These are phyloP conservation scores for Candida boidinii DNA, from an alignment of 805 yeast species.

Conservation along the genomic window DNA sequence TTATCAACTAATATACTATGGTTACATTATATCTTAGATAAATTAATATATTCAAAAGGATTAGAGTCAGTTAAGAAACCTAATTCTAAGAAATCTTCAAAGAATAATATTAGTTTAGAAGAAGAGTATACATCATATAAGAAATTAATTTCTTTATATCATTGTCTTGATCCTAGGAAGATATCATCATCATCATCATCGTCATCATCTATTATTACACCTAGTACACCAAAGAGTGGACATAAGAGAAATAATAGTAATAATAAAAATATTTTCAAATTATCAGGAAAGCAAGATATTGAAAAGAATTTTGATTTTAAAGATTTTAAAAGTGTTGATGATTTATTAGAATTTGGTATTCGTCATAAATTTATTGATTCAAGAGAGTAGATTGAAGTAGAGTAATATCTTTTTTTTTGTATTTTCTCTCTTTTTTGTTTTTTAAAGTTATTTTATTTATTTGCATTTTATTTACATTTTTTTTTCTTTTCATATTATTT, in stretches of 20 bases:
- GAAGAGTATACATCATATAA: constrained; percentile 17
- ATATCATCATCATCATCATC: too few relatives aligned
- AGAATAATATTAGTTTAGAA: constrained; percentile 11
- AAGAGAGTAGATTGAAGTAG: too few relatives aligned
- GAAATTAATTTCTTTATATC: constrained; percentile 20
- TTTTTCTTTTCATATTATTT: not conserved
- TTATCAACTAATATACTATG: constrained; percentile 52
- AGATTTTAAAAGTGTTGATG: not conserved
- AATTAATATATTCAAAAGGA: constrained; percentile 33
- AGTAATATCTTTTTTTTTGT: too few relatives aligned
- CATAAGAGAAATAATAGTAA: too few relatives aligned
- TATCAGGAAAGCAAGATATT: too few relatives aligned
- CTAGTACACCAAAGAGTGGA: constrained; percentile 9
- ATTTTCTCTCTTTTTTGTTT: too few relatives aligned
- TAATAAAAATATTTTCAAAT: too few relatives aligned
- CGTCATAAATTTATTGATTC: too few relatives aligned
- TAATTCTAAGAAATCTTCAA: constrained; percentile 15
- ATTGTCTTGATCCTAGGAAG: constrained; percentile 28
- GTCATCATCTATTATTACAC: too few relatives aligned
- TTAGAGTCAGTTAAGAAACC: constrained; percentile 19
- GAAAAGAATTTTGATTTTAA: too few relatives aligned
- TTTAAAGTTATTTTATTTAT: too few relatives aligned
- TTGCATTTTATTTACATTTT: not conserved
- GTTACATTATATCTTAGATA: constrained; percentile 54
- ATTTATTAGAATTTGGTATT: constrained; percentile 1